Conservation (phyloP, 129 eudicot species). For the Flaveria linearis region DNA sequence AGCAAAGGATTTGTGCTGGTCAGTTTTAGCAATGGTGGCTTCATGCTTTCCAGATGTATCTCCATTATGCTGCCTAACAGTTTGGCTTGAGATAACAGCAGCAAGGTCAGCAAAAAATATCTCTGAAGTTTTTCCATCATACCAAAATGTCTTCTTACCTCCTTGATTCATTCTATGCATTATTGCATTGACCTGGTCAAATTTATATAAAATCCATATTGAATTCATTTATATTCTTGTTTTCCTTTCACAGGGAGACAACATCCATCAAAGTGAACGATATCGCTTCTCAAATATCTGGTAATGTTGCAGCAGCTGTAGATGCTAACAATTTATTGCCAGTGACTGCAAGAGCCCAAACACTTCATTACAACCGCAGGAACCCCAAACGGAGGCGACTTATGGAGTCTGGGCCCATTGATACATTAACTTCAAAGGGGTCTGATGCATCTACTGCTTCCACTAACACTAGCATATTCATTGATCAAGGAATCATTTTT, state of each 20-base stretch:
- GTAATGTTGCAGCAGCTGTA: slow-evolving; percentile 88
- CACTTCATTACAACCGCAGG: slow-evolving; percentile 79
- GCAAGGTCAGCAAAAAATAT: slow-evolving; percentile 63
- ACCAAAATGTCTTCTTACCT: slow-evolving; percentile 24
- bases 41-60: slow-evolving; percentile 94
- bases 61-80: slow-evolving; percentile 80
- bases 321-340: slow-evolving; percentile 76
- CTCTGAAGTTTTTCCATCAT: slow-evolving; percentile 20
- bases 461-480: slow-evolving; percentile 35
- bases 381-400: slow-evolving; percentile 87
- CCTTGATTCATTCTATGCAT: slow-evolving; percentile 7
- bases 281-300: slow-evolving; percentile 81
- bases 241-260: slow-evolving; percentile 64
- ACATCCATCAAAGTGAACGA: slow-evolving; percentile 87
- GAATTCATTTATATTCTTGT: slow-evolving; percentile 5
- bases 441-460: slow-evolving; percentile 48
- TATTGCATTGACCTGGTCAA: slow-evolving; percentile 5
- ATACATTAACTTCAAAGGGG: slow-evolving; percentile 37
- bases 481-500: slow-evolving; percentile 42
- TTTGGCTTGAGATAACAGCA: slow-evolving; percentile 95
- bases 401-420: slow-evolving; percentile 46
- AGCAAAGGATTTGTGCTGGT: slow-evolving; percentile 94
- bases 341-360: slow-evolving; percentile 48
- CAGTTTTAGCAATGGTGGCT: slow-evolving; percentile 86
- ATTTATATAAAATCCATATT: background rate